These are phyloP conservation scores for Sporisorium scitamineum DNA, from an alignment of 1,284 basidiomycete species.

Conservation along the genomic window DNA sequence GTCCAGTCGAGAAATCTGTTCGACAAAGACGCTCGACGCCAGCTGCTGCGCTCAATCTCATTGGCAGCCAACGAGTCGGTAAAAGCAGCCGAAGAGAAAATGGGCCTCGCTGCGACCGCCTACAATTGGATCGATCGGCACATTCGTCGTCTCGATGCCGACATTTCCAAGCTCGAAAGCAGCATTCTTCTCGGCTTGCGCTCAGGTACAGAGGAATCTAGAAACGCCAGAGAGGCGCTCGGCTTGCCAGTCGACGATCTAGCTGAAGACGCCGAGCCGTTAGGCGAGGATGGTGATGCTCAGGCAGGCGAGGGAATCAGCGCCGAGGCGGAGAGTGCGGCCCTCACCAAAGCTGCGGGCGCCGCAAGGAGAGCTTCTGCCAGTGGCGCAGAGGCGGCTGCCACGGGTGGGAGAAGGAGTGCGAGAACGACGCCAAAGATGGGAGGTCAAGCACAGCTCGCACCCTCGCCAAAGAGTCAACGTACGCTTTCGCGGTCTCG, in stretches of 20 bases:
- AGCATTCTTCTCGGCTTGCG: conserved; percentile 60
- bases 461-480: conserved; percentile 4
- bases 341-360: conserved; percentile 41
- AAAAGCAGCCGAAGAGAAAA: conserved; percentile 72
- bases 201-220: conserved; percentile 53
- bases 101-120: conserved; percentile 72
- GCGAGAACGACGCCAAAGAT: conserved; percentile 24
- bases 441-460: conserved; percentile 17
- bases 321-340: conserved; percentile 34
- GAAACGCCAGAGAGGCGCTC: conserved; percentile 47
- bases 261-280: too few relatives aligned
- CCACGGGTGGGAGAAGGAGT: conserved; percentile 17
- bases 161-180: conserved; percentile 62
- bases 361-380: conserved; percentile 20
- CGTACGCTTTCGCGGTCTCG: conserved; percentile 10
- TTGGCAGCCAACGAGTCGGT: conserved; percentile 43
- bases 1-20: neutral
- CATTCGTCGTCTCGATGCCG: conserved; percentile 72
- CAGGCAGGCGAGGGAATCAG: conserved; percentile 7
- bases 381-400: neutral
- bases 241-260: conserved; percentile 31
- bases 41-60: conserved; percentile 34
- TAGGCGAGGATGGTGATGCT: conserved; percentile 9
- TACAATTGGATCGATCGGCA: conserved; percentile 73
- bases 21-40: conserved; percentile 15